Conservation (phyloP, 2,329 filamentous ascomycete species). For the Fusarium pseudocircinatum region DNA sequence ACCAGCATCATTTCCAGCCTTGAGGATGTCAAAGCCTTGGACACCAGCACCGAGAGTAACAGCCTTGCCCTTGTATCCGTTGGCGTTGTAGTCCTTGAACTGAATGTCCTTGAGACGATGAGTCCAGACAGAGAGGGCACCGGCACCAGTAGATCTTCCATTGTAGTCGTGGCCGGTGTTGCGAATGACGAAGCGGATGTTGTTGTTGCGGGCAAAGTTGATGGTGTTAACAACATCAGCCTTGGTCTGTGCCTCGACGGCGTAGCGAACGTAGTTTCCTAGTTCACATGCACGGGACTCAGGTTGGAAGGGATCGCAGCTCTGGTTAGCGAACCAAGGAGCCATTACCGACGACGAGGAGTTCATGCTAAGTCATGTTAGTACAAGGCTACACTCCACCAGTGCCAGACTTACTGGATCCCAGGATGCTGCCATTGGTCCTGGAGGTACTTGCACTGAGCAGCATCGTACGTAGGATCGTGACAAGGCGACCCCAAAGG, state of each 20-base stretch:
- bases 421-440: constrained; percentile 56
- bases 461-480: constrained; percentile 56
- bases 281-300: constrained; percentile 49
- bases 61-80: constrained; percentile 60
- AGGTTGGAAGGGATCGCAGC: constrained; percentile 51
- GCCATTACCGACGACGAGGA: constrained; percentile 46
- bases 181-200: constrained; percentile 61
- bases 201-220: constrained; percentile 46
- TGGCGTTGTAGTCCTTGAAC: constrained; percentile 55
- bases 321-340: constrained; percentile 50
- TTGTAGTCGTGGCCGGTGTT: constrained; percentile 62
- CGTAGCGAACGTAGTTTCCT: constrained; percentile 57
- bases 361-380: constrained; percentile 21
- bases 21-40: constrained; percentile 58
- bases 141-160: constrained; percentile 67
- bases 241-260: constrained; percentile 49
- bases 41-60: constrained; percentile 67
- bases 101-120: constrained; percentile 52
- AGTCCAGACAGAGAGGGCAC: constrained; percentile 53
- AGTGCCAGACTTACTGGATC: constrained; percentile 52
- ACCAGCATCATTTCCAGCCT: constrained; percentile 54
- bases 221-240: constrained; percentile 46
- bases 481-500: constrained; percentile 64
- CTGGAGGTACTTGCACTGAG: constrained; percentile 54
- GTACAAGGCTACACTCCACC: not conserved